Evolutionary conservation across 2,329 filamentous ascomycete genomes (phyloP).

Genomic region (Phyllosticta capitalensis): DNA sequence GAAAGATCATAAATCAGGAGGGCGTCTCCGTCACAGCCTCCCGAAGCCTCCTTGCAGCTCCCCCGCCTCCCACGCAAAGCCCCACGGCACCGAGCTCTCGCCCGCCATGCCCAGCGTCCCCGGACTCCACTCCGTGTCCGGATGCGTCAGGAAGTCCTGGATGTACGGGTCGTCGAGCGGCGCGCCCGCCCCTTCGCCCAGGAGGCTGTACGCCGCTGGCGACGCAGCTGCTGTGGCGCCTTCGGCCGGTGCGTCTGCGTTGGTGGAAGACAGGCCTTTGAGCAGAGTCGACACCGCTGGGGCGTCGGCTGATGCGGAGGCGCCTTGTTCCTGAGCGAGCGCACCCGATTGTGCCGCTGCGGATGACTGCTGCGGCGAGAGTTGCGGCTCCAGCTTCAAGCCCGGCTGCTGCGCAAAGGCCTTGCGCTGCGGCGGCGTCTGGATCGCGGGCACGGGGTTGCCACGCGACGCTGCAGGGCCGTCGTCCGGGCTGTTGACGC

Average conservation of each 20-base stretch:
- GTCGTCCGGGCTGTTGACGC: background rate
- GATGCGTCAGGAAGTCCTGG: conserved; percentile 10
- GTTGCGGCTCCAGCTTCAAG: conserved; percentile 1
- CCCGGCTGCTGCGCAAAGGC: background rate
- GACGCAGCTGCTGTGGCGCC: background rate
- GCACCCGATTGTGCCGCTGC: background rate
- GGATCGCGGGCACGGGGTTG: background rate
- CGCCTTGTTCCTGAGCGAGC: background rate
- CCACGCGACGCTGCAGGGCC: background rate
- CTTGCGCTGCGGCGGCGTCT: background rate
- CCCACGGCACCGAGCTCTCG: conserved; percentile 7
- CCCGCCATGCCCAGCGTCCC: conserved; percentile 7
- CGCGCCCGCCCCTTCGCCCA: background rate
- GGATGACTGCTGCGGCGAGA: background rate
- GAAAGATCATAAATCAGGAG: background rate
- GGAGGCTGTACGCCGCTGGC: background rate
- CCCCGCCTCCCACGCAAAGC: conserved; percentile 8
- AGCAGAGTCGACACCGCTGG: background rate
- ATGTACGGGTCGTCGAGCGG: conserved; percentile 10
- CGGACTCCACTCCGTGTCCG: conserved; percentile 8
- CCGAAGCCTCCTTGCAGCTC: conserved; percentile 2
- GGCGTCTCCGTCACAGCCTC: background rate
- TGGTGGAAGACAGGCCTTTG: background rate
- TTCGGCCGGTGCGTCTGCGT: background rate
- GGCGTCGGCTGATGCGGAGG: background rate